Base-by-base conservation (phyloP, 2,329 filamentous ascomycete species). In the Fusarium humuli region DNA sequence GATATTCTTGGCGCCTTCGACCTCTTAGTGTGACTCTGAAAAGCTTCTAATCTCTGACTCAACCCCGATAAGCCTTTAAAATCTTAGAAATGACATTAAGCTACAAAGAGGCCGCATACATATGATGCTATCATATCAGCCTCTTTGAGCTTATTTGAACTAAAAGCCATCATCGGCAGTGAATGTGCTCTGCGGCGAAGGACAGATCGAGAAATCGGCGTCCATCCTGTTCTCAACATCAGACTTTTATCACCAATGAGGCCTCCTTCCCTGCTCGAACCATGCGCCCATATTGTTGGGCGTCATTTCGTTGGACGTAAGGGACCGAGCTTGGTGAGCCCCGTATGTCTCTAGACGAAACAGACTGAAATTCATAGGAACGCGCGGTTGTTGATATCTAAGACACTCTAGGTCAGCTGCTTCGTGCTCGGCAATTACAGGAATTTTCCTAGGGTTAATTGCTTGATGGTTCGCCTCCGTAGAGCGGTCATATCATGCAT, bases 341-440 rank as follows among this genome's bases (percentile, higher is more conserved):
- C 25, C 47, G 47, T 22, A 49, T 70, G 49, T 56, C 49, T 70
- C 50, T 70, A 61, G 37, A 40, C 62, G 63, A 70, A 68, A 67
- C 67, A 57, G 34, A 47, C 14, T 50, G 44, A 42, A 27, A 40
- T 46, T 20, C 18, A 23, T 34, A 20, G 48, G 44, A n/a, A n/a
- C 22, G 16, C 29, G 27, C 34, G 37, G 29, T 60, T 47, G 27
- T 23, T 20, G 11, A 48, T 46, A 54, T 52, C 42, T 14, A 44
- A 67, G 57, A 67, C 46, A 65, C 22, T 37, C 29, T 45, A 20
- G 12, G 42, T 53, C 29, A 52, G 27, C 49, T 52, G 56, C 47
- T 32, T 46, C 34, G 25, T 27, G 30, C 27, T 37, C 34, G 34
- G 48, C 14, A 18, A 34, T 34, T 50, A 37, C 34, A 10, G 34